phyloP scores from a whole-genome alignment of 495 filamentous ascomycete genomes.

The Entonaema liquescens region DNA sequence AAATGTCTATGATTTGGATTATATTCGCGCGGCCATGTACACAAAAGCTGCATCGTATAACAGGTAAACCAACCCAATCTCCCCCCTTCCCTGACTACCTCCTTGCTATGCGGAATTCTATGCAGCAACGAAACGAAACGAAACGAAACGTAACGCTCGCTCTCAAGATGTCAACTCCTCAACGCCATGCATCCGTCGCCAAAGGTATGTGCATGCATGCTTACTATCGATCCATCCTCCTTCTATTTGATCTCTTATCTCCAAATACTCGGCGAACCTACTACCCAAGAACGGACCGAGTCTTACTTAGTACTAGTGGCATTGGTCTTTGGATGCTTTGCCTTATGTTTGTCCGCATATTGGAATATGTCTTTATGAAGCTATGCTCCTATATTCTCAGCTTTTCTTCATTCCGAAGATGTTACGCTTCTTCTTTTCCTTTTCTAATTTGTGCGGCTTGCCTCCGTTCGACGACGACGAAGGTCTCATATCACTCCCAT shows the following conservation, averaged over 20 bases:
- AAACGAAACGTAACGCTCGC: background rate
- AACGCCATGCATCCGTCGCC: constrained; percentile 32
- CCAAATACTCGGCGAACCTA: constrained; percentile 3
- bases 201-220: constrained; percentile 10
- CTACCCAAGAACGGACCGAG: constrained; percentile 8
- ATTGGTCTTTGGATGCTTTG: background rate
- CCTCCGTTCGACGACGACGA: constrained; percentile 47
- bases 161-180: constrained; percentile 31
- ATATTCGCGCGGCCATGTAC: constrained; percentile 2
- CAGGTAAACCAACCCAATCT: background rate
- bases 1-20: constrained; percentile 1
- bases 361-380: background rate
- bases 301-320: background rate
- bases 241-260: constrained; percentile 17
- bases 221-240: background rate
- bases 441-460: constrained; percentile 61
- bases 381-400: background rate
- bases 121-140: constrained; percentile 17
- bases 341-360: background rate
- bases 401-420: constrained; percentile 76
- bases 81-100: background rate
- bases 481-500: constrained; percentile 43
- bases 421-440: constrained; percentile 79
- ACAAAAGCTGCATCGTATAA: background rate
- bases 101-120: constrained; percentile 19